A percentile compares a stretch with the other conserved stretches of the same genome.
Evolutionary conservation across 2,329 filamentous ascomycete genomes (phyloP).

Genomic region (Neonectria magnoliae): DNA sequence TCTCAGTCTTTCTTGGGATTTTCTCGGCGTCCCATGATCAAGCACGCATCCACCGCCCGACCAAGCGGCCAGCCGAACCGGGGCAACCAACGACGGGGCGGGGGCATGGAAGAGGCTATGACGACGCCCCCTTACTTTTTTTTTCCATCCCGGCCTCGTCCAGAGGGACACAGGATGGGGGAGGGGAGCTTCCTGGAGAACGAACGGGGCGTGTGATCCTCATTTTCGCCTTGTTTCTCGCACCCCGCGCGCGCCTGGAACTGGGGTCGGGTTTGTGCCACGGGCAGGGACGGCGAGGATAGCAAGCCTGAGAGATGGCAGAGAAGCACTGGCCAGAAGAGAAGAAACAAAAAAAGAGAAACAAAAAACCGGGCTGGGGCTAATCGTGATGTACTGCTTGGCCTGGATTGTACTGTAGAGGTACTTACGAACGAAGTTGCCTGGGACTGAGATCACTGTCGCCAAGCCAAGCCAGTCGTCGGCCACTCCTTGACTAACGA

Average conservation of each 20-base stretch:
- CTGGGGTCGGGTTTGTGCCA: conserved; percentile 28
- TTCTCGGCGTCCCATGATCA: conserved; percentile 25
- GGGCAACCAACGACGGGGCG: background rate
- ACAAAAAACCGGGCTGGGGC: background rate
- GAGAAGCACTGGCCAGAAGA: background rate
- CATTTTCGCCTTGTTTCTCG: background rate
- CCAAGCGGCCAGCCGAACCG: conserved; percentile 3
- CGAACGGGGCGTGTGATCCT: background rate
- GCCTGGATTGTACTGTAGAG: background rate
- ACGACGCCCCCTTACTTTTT: conserved; percentile 3
- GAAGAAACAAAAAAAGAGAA: too few species aligned
- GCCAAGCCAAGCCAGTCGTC: conserved; percentile 8
- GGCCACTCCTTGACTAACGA: conserved; percentile 29
- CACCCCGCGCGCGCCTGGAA: background rate
- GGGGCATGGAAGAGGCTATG: conserved; percentile 7
- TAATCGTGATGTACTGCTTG: background rate
- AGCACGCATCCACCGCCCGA: conserved; percentile 22
- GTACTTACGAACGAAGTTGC: background rate
- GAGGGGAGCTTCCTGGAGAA: background rate
- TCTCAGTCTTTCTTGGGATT: conserved; percentile 4
- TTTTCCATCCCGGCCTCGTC: background rate
- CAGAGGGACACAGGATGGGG: background rate
- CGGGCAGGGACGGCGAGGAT: conserved; percentile 22
- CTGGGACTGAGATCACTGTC: background rate
- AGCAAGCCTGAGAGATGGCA: conserved; percentile 2